Percentiles rank a stretch among this genome's conserved stretches.
These are phyloP conservation scores for Zygosaccharomyces pseudorouxii DNA, from an alignment of 805 yeast species.

Conservation along the genomic window DNA sequence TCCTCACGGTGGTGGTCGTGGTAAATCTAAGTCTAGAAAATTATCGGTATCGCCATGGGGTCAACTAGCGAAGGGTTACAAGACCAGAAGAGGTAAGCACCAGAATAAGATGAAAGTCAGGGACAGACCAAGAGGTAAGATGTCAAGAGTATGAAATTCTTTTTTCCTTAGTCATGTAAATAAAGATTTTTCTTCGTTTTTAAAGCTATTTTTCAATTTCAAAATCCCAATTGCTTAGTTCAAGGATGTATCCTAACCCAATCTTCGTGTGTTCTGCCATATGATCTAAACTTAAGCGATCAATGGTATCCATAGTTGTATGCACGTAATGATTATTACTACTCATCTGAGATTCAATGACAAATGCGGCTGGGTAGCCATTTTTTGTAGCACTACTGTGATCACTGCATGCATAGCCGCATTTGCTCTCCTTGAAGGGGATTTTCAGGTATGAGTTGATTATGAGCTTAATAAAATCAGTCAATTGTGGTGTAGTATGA, in stretches of 20 bases:
- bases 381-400: slow-evolving; percentile 79
- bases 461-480: slow-evolving; percentile 56
- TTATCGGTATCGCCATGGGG: slow-evolving; percentile 97
- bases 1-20: slow-evolving; percentile 99
- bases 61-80: slow-evolving; percentile 82
- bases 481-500: slow-evolving; percentile 52
- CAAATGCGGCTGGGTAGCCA: slow-evolving; percentile 82
- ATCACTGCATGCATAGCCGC: slow-evolving; percentile 94
- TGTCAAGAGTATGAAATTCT: slow-evolving; percentile 20
- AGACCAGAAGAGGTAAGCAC: slow-evolving; percentile 88
- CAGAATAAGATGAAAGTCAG: slow-evolving; percentile 78
- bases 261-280: slow-evolving; percentile 76
- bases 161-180: slow-evolving; percentile 11
- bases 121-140: slow-evolving; percentile 84
- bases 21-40: slow-evolving; percentile 95
- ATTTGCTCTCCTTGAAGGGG: slow-evolving; percentile 65
- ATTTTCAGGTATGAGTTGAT: slow-evolving; percentile 61
- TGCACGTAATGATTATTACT: slow-evolving; percentile 69
- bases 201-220: slow-evolving; percentile 3
- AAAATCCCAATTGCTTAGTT: slow-evolving; percentile 44
- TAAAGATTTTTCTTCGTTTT: neutral
- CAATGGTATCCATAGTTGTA: slow-evolving; percentile 73
- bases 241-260: slow-evolving; percentile 67
- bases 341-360: slow-evolving; percentile 69
- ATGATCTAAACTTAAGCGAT: slow-evolving; percentile 71